Evolutionary conservation across 2,329 filamentous ascomycete genomes (phyloP), one percentile per base, ranked within the genome.

Genomic region (Sporothrix brasiliensis): DNA sequence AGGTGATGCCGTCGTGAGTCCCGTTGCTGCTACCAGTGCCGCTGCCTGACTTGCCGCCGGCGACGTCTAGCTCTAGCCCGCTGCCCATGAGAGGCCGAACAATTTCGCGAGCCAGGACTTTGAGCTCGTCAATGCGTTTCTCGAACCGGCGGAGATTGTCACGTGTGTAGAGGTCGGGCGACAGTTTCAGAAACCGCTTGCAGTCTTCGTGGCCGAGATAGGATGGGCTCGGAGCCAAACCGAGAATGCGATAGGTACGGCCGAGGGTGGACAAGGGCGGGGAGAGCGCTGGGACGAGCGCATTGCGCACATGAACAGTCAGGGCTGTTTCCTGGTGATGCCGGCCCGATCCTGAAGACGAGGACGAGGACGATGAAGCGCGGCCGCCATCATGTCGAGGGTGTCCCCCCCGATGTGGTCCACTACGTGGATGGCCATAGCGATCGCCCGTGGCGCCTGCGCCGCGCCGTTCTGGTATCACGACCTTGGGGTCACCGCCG

Each of bases 61-160:
- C 83, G 69, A 92, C 79, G 78, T 97, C 93, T 63, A 97, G 85
- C 79, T 97, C 92, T 14, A 97, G 84, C 68, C 89, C 91, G 77
- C 92, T 95, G 67, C 91, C 87, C 90, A 96, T 96, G 14, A 97
- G 82, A 4, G 94, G 94, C 71, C 90, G 89, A 9, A 97, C 94
- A 19, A 91, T 84, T 76, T 97, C 92, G 68, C 91, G 85, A 7
- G 94, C 94, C 77, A 94, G 86, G 70, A 87, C 86, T 81, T 97
- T 97, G 69, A 97, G 84, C 82, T 97, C 94, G 71, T 97, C 93
- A 74, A 97, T 86, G 70, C 93, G 87, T 76, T 91, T 89, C 82
- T 97, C 94, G 75, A 97, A 97, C 4, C 91, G 85, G 72, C 90
- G 88, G 65, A 97, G 80, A 73, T 92, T 94, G n/a, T 97, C 94